Percentiles rank a stretch among this genome's conserved stretches.
Evolutionary conservation across 768 basidiomycete species (phyloP).

Genomic region (Termitomyces sp.): DNA sequence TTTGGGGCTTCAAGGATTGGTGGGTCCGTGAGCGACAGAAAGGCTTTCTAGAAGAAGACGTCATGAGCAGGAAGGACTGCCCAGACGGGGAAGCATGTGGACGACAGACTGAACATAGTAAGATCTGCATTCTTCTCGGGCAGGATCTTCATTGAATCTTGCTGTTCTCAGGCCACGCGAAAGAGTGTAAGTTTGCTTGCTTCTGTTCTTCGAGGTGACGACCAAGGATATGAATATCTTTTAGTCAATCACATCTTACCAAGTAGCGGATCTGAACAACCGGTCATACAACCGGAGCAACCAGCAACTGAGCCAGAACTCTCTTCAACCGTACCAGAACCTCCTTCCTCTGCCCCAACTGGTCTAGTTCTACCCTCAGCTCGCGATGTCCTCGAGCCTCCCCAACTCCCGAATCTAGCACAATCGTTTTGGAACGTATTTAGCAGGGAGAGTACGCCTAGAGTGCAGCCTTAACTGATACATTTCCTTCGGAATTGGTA

Average conservation of each 20-base stretch:
- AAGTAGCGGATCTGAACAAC: slow-evolving; percentile 15
- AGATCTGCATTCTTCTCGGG: slow-evolving; percentile 23
- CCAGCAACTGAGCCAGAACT: background rate
- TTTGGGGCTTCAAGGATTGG: slow-evolving; percentile 79
- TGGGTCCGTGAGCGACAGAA: slow-evolving; percentile 78
- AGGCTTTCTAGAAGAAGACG: slow-evolving; percentile 54
- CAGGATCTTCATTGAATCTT: slow-evolving; percentile 9
- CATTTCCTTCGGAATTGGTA: background rate
- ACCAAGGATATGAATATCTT: slow-evolving; percentile 3
- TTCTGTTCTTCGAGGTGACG: background rate
- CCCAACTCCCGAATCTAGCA: background rate
- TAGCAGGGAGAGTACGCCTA: background rate
- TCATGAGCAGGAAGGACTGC: slow-evolving; percentile 69
- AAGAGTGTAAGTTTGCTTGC: slow-evolving; percentile 58
- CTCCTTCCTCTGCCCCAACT: background rate
- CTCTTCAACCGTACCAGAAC: background rate
- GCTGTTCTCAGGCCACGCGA: slow-evolving; percentile 56
- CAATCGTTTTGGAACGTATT: background rate
- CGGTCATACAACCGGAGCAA: background rate
- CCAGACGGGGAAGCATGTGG: slow-evolving; percentile 57
- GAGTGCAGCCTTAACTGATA: background rate
- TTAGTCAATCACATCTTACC: slow-evolving; percentile 45
- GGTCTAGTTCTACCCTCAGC: background rate
- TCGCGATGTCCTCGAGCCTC: background rate
- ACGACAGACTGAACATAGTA: slow-evolving; percentile 67